A percentile compares a stretch with the other conserved stretches of the same genome.
phyloP scores from a whole-genome alignment of 176 grass and related monocot genomes.

The Oryza coarctata region DNA sequence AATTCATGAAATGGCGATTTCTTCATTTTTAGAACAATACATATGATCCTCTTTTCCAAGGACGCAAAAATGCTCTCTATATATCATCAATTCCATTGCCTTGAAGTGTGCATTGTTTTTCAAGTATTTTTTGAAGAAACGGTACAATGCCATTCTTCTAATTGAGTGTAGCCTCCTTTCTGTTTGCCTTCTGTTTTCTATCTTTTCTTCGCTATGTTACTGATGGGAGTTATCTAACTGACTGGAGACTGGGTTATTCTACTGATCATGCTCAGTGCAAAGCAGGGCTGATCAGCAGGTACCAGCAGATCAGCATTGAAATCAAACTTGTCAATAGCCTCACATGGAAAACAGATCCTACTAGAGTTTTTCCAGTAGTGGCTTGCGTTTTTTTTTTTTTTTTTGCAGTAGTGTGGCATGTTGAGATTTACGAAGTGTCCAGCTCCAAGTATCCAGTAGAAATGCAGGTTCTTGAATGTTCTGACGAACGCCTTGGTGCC shows the following conservation, averaged over 20 bases:
- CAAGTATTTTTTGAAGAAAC: too few relatives aligned
- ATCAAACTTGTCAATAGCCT: neutral
- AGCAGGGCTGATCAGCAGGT: neutral
- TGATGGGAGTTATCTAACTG: neutral
- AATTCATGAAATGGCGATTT: too few relatives aligned
- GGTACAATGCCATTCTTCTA: too few relatives aligned
- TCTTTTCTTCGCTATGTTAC: neutral
- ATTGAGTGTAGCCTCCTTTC: neutral
- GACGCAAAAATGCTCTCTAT: too few relatives aligned
- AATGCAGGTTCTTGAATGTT: constrained; percentile 54
- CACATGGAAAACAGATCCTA: too few relatives aligned
- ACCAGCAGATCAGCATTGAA: neutral
- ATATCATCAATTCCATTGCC: neutral
- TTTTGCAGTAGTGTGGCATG: neutral
- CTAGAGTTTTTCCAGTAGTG: neutral
- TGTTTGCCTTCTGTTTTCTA: neutral
- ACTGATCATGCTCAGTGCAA: neutral
- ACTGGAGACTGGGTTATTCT: neutral
- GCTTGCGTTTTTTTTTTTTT: neutral
- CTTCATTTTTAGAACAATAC: too few relatives aligned
- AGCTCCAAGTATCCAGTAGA: constrained; percentile 64
- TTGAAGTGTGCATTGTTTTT: neutral
- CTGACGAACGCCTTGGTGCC: constrained; percentile 50
- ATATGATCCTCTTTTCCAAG: too few relatives aligned
- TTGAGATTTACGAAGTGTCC: constrained; percentile 55